Base-by-base conservation (phyloP, 1,139 yeast genomes). In the Blastobotrys illinoisensis region DNA sequence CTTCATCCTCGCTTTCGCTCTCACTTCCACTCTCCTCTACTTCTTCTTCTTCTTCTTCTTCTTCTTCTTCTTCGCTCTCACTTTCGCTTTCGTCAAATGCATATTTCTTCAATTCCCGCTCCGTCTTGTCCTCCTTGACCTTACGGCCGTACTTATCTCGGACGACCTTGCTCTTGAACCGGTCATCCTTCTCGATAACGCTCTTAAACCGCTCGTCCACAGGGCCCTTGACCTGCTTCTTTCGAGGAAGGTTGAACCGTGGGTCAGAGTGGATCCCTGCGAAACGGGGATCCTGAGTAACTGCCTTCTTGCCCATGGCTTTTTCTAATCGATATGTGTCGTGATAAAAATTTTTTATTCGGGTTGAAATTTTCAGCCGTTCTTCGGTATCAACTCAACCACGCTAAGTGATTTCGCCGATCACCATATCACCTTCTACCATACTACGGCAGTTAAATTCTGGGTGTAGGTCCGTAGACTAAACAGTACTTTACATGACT, bases 71-170 rank as follows among this genome's bases (percentile, higher is more conserved):
- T 9, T 26, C 43, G 67, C 71, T 59, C 70, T 7, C 63, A 3
- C 44, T 62, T 68, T 14, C 60, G 60, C 46, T 36, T 45, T 54
- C 56, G 2, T 28, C 47, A 5, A 64, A 64, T 1, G 85, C 88
- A 62, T 82, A 86, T 64, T 82, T 81, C 58, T 84, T 86, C 58
- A 86, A 78, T 62, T 82, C 85, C 52, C 74, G 71, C 50, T 67
- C 64, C n/a, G 73, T 60, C 49, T 69, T 72, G 28, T 71, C 71
- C 6, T 76, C 74, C 53, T 77, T 75, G 20, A 88, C 67, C 64
- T 79, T 84, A 67, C 97, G 79, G 45, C 99, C 99, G 68, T 89
- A 91, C 65, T 87, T 82, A 68, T 93, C 99, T 46, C 89, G 85
- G 62, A 80, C 82, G 9, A 85, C 80, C 57, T 76, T 79, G 48